phyloP scores from a whole-genome alignment of 2,329 filamentous ascomycete species.

The Venturia effusa region DNA sequence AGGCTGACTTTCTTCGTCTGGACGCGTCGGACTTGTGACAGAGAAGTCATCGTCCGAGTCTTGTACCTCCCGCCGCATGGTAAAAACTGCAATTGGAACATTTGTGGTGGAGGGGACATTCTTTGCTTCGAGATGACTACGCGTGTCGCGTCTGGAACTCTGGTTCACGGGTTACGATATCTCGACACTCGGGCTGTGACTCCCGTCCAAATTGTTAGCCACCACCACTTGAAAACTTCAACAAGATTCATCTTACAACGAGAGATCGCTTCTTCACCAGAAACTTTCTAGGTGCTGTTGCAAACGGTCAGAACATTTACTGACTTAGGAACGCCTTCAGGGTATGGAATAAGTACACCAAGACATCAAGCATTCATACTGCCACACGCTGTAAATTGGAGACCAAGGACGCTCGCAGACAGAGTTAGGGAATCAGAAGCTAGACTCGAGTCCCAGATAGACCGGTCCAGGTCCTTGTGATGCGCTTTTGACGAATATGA shows the following conservation, averaged over 20 bases:
- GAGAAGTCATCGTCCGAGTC: constrained; percentile 9
- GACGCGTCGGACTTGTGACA: not conserved
- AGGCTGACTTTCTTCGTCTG: not conserved
- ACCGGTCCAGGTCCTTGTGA: not conserved
- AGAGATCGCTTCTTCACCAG: too few relatives aligned
- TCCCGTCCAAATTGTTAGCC: too few relatives aligned
- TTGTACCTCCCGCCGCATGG: constrained; percentile 4
- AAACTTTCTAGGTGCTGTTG: not conserved
- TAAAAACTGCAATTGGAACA: not conserved
- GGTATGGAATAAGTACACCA: not conserved
- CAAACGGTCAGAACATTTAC: not conserved
- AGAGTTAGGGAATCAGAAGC: not conserved
- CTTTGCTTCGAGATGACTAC: not conserved
- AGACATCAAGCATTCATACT: not conserved
- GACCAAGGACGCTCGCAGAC: not conserved
- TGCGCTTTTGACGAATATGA: not conserved
- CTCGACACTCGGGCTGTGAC: too few relatives aligned
- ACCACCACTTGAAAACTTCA: too few relatives aligned
- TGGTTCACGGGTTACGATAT: not conserved
- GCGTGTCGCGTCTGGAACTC: not conserved
- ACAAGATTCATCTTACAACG: too few relatives aligned
- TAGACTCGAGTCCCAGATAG: not conserved
- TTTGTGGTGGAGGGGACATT: not conserved
- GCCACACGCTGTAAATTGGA: not conserved
- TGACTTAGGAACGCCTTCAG: not conserved